phyloP scores from a whole-genome alignment of 2,329 filamentous ascomycete species.

The Neobulgaria alba region DNA sequence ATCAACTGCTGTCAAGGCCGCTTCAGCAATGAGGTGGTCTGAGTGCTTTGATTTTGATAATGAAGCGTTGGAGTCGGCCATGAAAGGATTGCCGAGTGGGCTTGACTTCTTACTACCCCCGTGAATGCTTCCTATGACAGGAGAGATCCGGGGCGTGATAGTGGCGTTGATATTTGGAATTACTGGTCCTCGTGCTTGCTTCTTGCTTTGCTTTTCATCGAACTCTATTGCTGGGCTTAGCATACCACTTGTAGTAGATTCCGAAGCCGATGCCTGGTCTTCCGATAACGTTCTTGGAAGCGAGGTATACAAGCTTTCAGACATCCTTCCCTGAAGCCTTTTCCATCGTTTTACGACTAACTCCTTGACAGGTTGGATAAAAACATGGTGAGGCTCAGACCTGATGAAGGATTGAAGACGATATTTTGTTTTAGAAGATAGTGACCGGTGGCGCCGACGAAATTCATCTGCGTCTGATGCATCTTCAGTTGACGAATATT shows the following conservation, averaged over 20 bases:
- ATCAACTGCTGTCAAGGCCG: not conserved
- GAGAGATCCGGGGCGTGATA: too few relatives aligned
- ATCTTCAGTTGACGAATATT: too few relatives aligned
- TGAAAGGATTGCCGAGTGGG: not conserved
- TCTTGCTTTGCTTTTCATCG: conserved; percentile 19
- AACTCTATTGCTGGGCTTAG: conserved; percentile 10
- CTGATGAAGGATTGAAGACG: conserved; percentile 19
- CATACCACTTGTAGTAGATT: conserved; percentile 7
- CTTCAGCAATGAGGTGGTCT: not conserved
- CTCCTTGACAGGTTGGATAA: conserved; percentile 26
- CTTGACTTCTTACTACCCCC: too few relatives aligned
- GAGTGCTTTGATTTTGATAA: not conserved
- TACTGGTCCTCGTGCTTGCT: conserved; percentile 22
- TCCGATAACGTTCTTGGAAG: conserved; percentile 10
- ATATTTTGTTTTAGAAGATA: conserved; percentile 11
- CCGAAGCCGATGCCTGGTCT: conserved; percentile 7
- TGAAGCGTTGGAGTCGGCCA: not conserved
- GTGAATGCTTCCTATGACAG: too few relatives aligned
- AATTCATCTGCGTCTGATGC: not conserved
- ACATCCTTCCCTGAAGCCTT: conserved; percentile 12
- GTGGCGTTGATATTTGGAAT: too few relatives aligned
- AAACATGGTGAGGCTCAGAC: conserved; percentile 25
- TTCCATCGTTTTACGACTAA: conserved; percentile 25
- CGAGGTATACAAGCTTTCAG: conserved; percentile 14
- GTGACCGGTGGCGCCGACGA: not conserved